Conservation (phyloP, 768 basidiomycete species). For the Baorangia bicolor region DNA sequence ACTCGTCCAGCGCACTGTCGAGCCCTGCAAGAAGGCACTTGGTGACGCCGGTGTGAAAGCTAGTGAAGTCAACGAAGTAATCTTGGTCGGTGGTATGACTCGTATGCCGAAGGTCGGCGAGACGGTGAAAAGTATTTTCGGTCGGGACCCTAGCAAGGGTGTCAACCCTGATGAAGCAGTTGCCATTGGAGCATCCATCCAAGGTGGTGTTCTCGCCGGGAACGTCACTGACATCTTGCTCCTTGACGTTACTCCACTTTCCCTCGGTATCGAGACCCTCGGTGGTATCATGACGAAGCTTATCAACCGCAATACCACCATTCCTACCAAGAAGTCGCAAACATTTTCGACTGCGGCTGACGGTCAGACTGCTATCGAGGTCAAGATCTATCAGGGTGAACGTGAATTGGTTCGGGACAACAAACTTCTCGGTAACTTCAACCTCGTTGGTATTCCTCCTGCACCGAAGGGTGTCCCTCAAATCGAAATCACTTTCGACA, state of each 20-base stretch:
- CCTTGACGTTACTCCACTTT: conserved; percentile 94
- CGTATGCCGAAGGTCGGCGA: conserved; percentile 96
- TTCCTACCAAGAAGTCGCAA: conserved; percentile 99
- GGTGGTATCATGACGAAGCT: conserved; percentile 99
- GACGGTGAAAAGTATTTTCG: conserved; percentile 85
- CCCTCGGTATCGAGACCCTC: conserved; percentile 94
- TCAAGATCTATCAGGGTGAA: conserved; percentile 99
- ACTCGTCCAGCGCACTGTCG: conserved; percentile 86
- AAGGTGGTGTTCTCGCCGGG: conserved; percentile 96
- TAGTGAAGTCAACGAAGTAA: conserved; percentile 92
- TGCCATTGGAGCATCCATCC: conserved; percentile 96
- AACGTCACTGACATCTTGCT: conserved; percentile 95
- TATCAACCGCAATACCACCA: conserved; percentile 97
- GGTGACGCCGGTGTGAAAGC: conserved; percentile 90
- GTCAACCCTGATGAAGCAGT: conserved; percentile 99
- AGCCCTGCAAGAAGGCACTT: conserved; percentile 98
- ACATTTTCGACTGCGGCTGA: conserved; percentile 99
- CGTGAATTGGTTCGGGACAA: conserved; percentile 98
- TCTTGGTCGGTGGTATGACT: conserved; percentile 97
- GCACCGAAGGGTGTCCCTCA: conserved; percentile 75
- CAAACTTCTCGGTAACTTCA: conserved; percentile 99
- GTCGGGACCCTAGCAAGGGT: conserved; percentile 96
- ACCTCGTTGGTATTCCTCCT: conserved; percentile 94
- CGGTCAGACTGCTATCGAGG: conserved; percentile 98
- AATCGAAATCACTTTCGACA: conserved; percentile 91